Conservation (phyloP, 2,329 filamentous ascomycete species). For the Aspergillus tubingensis region DNA sequence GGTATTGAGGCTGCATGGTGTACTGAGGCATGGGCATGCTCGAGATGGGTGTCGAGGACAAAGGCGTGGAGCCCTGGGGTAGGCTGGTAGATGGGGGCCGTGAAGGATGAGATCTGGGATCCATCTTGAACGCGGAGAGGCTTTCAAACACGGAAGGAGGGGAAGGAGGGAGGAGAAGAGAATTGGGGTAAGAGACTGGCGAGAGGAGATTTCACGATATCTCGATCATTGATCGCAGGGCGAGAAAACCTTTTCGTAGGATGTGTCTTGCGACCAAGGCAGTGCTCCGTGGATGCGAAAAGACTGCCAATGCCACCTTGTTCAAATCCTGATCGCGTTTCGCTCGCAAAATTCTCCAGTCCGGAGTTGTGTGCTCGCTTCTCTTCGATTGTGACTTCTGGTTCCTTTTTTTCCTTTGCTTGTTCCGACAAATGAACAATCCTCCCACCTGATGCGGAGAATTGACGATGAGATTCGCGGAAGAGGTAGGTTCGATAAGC, state of each 20-base stretch:
- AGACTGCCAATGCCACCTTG: conserved; percentile 17
- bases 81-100: conserved; percentile 48
- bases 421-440: conserved; percentile 16
- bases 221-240: conserved; percentile 38
- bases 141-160: conserved; percentile 16
- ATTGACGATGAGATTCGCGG: conserved; percentile 20
- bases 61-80: conserved; percentile 47
- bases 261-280: conserved; percentile 19
- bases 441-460: conserved; percentile 14
- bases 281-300: conserved; percentile 10
- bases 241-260: conserved; percentile 19
- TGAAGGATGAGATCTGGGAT: conserved; percentile 47
- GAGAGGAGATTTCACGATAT: conserved; percentile 34
- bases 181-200: conserved; percentile 13
- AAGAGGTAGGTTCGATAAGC: conserved; percentile 12
- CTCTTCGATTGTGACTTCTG: conserved; percentile 10
- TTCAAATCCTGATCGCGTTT: conserved; percentile 16
- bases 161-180: conserved; percentile 11
- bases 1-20: conserved; percentile 49
- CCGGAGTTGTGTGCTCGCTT: conserved; percentile 18
- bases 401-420: conserved; percentile 21
- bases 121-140: conserved; percentile 34
- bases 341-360: conserved; percentile 6
- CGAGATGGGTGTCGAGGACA: conserved; percentile 48
- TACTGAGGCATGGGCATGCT: conserved; percentile 51